These are phyloP conservation scores for Ogataea degrootiae DNA, from an alignment of 805 yeast genomes.

Conservation along the genomic window DNA sequence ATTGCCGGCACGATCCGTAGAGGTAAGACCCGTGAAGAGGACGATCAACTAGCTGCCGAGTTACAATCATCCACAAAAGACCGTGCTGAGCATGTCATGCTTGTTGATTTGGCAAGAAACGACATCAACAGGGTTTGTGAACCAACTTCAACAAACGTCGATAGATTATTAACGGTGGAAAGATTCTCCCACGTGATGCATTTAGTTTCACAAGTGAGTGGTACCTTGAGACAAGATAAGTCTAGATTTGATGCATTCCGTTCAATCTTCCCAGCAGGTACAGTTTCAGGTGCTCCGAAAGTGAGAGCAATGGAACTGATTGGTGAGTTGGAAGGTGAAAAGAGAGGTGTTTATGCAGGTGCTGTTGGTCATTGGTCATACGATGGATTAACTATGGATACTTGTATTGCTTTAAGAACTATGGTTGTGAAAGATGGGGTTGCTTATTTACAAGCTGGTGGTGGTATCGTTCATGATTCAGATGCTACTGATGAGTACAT, in stretches of 20 bases:
- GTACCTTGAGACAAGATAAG: slow-evolving; percentile 76
- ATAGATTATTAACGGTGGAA: slow-evolving; percentile 82
- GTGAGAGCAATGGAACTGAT: slow-evolving; percentile 95
- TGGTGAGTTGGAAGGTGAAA: slow-evolving; percentile 83
- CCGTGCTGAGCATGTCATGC: slow-evolving; percentile 97
- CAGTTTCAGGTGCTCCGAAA: slow-evolving; percentile 98
- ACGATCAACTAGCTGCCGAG: slow-evolving; percentile 72
- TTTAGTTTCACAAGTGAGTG: slow-evolving; percentile 90
- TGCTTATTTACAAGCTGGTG: slow-evolving; percentile 97
- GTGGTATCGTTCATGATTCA: slow-evolving; percentile 94
- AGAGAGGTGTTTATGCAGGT: slow-evolving; percentile 96
- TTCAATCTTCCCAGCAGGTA: slow-evolving; percentile 98
- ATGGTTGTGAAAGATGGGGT: slow-evolving; percentile 90
- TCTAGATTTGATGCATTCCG: slow-evolving; percentile 95
- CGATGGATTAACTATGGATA: slow-evolving; percentile 92
- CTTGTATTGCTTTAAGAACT: slow-evolving; percentile 95
- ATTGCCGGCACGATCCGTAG: slow-evolving; percentile 95
- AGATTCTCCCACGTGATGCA: slow-evolving; percentile 97
- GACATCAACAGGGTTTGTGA: slow-evolving; percentile 94
- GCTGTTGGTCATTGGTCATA: slow-evolving; percentile 99
- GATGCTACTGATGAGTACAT: slow-evolving; percentile 93
- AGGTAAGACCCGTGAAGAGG: slow-evolving; percentile 89
- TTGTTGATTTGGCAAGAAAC: slow-evolving; percentile 95
- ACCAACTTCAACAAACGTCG: slow-evolving; percentile 80
- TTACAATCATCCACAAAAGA: slow-evolving; percentile 79